A percentile compares a stretch with the other conserved stretches of the same genome.
These are phyloP conservation scores for Candida michaelii DNA, from an alignment of 805 yeast species.

Conservation along the genomic window DNA sequence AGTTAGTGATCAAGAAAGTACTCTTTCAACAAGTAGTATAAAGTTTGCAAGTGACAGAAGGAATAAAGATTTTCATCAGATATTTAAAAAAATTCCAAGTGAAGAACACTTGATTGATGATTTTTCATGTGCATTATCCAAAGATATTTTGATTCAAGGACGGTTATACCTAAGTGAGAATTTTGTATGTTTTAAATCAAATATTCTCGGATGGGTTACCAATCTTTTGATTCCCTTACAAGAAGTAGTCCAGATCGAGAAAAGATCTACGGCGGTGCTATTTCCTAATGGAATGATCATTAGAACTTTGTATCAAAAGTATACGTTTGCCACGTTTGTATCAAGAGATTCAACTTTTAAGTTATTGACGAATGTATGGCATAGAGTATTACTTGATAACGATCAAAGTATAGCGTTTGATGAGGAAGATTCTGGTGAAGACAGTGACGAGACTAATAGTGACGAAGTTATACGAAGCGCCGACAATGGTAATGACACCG, in stretches of 20 bases:
- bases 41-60: conserved; percentile 47
- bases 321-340: conserved; percentile 63
- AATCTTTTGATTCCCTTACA: conserved; percentile 55
- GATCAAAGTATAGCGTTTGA: conserved; percentile 18
- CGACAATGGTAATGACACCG: conserved; percentile 14
- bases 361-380: conserved; percentile 63
- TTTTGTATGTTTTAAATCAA: conserved; percentile 62
- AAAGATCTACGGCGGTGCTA: conserved; percentile 62
- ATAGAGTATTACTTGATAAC: conserved; percentile 30
- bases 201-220: conserved; percentile 67
- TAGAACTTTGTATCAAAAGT: conserved; percentile 60
- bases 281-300: conserved; percentile 70
- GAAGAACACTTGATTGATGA: conserved; percentile 60
- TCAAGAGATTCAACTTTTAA: conserved; percentile 56
- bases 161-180: conserved; percentile 56
- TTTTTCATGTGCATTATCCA: conserved; percentile 62
- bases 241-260: conserved; percentile 64
- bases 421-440: conserved; percentile 20
- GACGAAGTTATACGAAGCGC: conserved; percentile 18
- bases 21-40: conserved; percentile 14
- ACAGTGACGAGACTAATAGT: conserved; percentile 7
- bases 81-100: conserved; percentile 52
- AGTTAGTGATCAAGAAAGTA: conserved; percentile 10
- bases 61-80: conserved; percentile 59
- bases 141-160: conserved; percentile 69